Evolutionary conservation across 2,329 filamentous ascomycete genomes (phyloP), one percentile per base, ranked within the genome.

Genomic region (Fusarium sterilihyphosum): DNA sequence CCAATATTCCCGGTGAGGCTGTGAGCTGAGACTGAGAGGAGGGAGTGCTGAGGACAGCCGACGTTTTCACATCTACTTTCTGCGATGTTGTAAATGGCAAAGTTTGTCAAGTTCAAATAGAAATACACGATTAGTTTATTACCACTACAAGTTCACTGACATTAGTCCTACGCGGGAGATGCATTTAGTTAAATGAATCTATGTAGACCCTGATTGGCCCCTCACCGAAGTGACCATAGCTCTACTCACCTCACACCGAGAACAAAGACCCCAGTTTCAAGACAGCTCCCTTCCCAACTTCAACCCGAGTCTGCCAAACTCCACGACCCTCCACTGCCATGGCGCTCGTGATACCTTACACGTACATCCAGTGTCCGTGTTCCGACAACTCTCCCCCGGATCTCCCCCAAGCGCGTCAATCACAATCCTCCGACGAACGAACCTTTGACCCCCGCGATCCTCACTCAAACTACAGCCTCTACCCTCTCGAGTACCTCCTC

Each of bases 401-500:
- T 40, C 81, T 81, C 60, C 80, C 81, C 50, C 80, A 81, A 43
- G 73, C 73, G 16, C 76, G 81, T 11, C 73, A 77, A 26, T 72
- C 73, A 43, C 73, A 77, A 43, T 78, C 82, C 46, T 83, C 83
- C 67, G 92, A 94, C 74, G 93, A 94, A 67, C 88, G 89, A 71
- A 92, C 94, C 8, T 98, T 99, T 82, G 93, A 99, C 81, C 95
- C 96, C 5, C 91, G 93, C 77, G 92, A 92, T 70, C 90, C 93
- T 22, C 92, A 95, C 43, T 93, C 96, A 67, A 96, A 95, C 82
- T 98, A 94, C 86, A 95, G 94, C 75, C 87, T 99, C 38, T 98
- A 96, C 80, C 96, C 96, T 2, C 91, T 98, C 50, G 96, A 98
- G 80, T 92, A 98, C 81, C 89, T 99, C 33, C 89, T 98, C 46